A percentile compares a stretch with the other conserved stretches of the same genome.
Conservation (phyloP, 495 filamentous ascomycete species). For the Xylaria telfairii region DNA sequence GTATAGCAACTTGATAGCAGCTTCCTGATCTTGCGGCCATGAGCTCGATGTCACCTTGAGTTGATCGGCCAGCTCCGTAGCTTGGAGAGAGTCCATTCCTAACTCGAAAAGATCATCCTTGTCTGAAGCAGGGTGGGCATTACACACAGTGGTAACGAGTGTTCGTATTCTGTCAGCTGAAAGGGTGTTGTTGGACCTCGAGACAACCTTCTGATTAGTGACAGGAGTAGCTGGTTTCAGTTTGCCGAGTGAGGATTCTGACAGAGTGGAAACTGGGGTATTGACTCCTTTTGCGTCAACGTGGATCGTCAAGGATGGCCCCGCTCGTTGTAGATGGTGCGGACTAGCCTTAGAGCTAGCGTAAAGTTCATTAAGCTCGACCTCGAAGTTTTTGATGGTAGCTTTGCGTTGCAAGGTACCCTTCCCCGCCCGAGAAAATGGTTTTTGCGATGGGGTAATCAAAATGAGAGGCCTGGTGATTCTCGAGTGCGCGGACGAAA, state of each 20-base stretch:
- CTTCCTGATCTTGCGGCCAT: not conserved
- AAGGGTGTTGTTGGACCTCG: not conserved
- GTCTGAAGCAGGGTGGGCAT: not conserved
- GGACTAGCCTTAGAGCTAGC: not conserved
- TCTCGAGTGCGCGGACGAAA: not conserved
- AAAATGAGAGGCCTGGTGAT: not conserved
- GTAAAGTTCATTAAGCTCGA: not conserved
- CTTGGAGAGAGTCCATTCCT: not conserved
- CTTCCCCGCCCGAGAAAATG: not conserved
- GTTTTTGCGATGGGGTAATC: not conserved
- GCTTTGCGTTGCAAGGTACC: constrained; percentile 1
- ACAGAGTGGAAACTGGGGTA: not conserved
- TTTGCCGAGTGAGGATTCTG: not conserved
- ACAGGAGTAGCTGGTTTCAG: not conserved
- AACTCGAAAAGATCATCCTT: not conserved
- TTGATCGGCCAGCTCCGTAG: not conserved
- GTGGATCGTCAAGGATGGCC: not conserved
- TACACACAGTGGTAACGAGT: not conserved
- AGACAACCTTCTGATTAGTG: not conserved
- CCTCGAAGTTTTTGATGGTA: not conserved
- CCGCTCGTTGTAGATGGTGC: not conserved
- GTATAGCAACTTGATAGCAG: constrained; percentile 1
- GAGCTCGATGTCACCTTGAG: not conserved
- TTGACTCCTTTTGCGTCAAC: not conserved
- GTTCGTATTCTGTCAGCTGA: not conserved